These are phyloP conservation scores for Annulohypoxylon truncatum DNA, from an alignment of 2,329 filamentous ascomycete genomes.

Conservation along the genomic window DNA sequence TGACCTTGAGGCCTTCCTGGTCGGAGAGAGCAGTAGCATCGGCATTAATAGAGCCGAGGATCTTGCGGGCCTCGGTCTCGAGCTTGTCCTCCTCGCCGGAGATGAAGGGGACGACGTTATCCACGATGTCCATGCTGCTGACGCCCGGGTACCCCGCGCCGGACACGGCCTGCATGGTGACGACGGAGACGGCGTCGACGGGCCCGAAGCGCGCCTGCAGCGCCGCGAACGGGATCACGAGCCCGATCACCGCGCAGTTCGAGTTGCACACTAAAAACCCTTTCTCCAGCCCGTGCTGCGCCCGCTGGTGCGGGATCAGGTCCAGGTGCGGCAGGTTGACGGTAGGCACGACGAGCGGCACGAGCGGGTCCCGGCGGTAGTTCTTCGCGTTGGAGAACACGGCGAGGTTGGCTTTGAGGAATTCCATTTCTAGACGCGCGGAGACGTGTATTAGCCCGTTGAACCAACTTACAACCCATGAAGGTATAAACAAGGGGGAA, in stretches of 20 bases:
- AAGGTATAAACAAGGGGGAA: neutral
- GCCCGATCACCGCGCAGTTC: constrained; percentile 96
- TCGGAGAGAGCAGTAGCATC: constrained; percentile 81
- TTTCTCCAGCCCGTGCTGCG: constrained; percentile 76
- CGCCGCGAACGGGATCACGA: constrained; percentile 94
- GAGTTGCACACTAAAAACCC: constrained; percentile 98
- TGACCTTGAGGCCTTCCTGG: constrained; percentile 79
- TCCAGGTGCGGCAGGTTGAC: constrained; percentile 91
- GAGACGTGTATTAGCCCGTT: neutral
- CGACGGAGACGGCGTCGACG: constrained; percentile 79
- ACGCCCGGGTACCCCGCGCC: constrained; percentile 93
- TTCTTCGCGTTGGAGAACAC: constrained; percentile 99
- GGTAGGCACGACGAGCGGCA: constrained; percentile 93
- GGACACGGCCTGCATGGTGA: constrained; percentile 94
- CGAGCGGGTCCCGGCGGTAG: constrained; percentile 88
- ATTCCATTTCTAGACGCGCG: constrained; percentile 85
- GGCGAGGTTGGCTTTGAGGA: constrained; percentile 86
- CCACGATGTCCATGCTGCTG: constrained; percentile 92
- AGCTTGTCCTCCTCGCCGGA: constrained; percentile 95
- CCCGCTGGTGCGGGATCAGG: constrained; percentile 88
- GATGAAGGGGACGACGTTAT: constrained; percentile 96
- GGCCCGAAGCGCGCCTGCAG: constrained; percentile 87
- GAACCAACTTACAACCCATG: neutral
- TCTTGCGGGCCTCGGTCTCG: constrained; percentile 94
- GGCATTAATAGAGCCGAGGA: constrained; percentile 79